Evolutionary conservation across 768 basidiomycete genomes (phyloP), one percentile per base, ranked within the genome.

Genomic region (Russula lepida): DNA sequence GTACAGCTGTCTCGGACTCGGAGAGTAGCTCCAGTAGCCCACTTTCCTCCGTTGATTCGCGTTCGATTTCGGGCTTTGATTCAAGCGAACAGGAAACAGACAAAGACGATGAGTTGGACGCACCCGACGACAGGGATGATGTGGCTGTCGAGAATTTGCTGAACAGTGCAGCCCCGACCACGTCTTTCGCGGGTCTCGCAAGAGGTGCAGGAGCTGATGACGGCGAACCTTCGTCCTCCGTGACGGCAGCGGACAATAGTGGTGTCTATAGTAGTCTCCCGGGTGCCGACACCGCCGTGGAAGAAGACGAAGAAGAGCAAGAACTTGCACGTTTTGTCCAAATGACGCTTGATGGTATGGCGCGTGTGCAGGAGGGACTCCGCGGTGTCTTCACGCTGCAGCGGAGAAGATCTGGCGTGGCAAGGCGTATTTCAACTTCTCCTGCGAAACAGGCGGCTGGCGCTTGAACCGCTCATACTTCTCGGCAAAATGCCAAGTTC

Each of bases 121-220:
- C 57, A 1, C 61, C 57, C 8, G 61, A 62, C 19, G 61, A 39
- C 44, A 47, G 51, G 44, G 61, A 62, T 32, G 61, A 62, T 4
- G 61, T 57, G 19, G 61, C 56, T n/a, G 61, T 62, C 56, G 61
- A 62, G 56, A 62, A 58, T 39, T n/a, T 62, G 39, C 46, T 62
- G 19, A 58, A 49, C 15, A 62, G 15, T 7, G 19, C 46, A 3
- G 30, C 37, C 6, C 11, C 43, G 19, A 7, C 30, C 30, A 13
- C 25, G 8, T 62, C 61, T 9, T 21, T 44, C 28, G 33, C 13
- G 25, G 35, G 44, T 4, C 41, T 33, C 6, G 37, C 23, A 27
- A 15, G 46, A 8, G 46, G 23, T 6, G 23, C 21, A n/a, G 46
- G 25, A 47, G 13, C 15, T 7, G 62, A 50, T 6, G 58, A 52